phyloP scores from a whole-genome alignment of 139 green algal species.

The Pycnococcus provasolii region DNA sequence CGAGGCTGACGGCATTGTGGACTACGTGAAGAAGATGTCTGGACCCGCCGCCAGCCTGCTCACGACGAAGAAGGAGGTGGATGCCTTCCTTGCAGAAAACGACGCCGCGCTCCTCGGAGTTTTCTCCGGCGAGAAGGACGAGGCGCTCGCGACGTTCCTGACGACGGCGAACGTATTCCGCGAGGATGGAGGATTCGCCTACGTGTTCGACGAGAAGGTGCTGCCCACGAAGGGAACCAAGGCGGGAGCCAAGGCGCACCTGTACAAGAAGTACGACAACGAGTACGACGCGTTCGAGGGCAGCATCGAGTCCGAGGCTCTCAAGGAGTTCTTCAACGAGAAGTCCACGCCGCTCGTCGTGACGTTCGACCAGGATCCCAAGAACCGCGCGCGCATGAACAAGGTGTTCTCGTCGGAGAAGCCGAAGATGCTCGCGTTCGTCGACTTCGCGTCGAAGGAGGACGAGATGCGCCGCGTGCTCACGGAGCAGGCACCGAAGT shows the following conservation, averaged over 20 bases:
- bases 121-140: conserved; percentile 2
- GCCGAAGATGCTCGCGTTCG: conserved; percentile 23
- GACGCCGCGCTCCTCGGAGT: conserved; percentile 22
- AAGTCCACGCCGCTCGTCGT: conserved; percentile 25
- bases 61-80: conserved; percentile 16
- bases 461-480: conserved; percentile 2
- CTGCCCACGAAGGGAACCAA: conserved; percentile 15
- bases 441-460: conserved; percentile 13
- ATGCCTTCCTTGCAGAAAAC: conserved; percentile 14
- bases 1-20: conserved; percentile 31
- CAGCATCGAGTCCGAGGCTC: conserved; percentile 11
- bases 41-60: conserved; percentile 25
- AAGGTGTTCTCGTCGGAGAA: conserved; percentile 27
- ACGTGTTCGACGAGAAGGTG: conserved; percentile 21
- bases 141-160: conserved; percentile 26
- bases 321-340: conserved; percentile 29
- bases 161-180: conserved; percentile 15
- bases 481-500: not conserved
- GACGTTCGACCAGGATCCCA: conserved; percentile 15
- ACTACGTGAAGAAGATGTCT: conserved; percentile 28
- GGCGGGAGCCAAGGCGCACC: conserved; percentile 10
- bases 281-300: conserved; percentile 20
- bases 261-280: conserved; percentile 36
- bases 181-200: conserved; percentile 22
- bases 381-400: conserved; percentile 3